A percentile compares a stretch with the other conserved stretches of the same genome.
phyloP scores from a whole-genome alignment of 768 basidiomycete genomes.

The Pleurotus tuber-regium region DNA sequence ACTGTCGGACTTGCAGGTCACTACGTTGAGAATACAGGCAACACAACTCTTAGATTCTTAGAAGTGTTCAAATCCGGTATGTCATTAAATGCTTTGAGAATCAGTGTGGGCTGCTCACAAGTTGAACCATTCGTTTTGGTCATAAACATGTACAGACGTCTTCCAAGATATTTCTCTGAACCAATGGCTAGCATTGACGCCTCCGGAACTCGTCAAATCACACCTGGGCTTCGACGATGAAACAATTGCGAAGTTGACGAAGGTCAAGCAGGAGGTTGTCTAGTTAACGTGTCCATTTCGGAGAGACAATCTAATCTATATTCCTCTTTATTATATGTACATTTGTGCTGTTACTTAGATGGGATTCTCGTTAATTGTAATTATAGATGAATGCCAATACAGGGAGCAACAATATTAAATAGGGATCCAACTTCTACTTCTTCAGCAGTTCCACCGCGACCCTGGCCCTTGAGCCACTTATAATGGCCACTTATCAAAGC shows the following conservation, averaged over 20 bases:
- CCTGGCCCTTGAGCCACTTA: no score
- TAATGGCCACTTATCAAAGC: no score
- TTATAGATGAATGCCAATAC: no score
- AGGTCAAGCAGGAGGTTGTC: conserved; percentile 39
- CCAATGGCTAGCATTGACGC: conserved; percentile 40
- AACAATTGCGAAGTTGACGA: conserved; percentile 33
- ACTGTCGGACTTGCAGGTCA: conserved; percentile 31
- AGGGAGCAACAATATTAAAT: no score
- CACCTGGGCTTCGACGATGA: conserved; percentile 39
- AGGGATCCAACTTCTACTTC: no score
- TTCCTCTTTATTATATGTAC: no score
- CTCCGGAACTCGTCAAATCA: conserved; percentile 43
- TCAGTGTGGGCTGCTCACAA: not conserved
- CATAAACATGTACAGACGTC: conserved; percentile 17
- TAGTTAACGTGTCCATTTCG: no score
- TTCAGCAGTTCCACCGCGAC: no score
- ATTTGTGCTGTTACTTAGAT: no score
- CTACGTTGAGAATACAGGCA: conserved; percentile 54
- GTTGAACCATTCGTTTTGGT: not conserved
- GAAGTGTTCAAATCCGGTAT: conserved; percentile 46
- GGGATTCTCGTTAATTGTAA: no score
- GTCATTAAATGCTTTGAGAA: not conserved
- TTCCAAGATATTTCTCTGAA: conserved; percentile 29
- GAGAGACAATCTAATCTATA: no score
- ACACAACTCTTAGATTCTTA: conserved; percentile 44